A percentile compares a stretch with the other conserved stretches of the same genome.
Conservation (phyloP, 805 yeast genomes). For the Zygosaccharomyces lentus region DNA sequence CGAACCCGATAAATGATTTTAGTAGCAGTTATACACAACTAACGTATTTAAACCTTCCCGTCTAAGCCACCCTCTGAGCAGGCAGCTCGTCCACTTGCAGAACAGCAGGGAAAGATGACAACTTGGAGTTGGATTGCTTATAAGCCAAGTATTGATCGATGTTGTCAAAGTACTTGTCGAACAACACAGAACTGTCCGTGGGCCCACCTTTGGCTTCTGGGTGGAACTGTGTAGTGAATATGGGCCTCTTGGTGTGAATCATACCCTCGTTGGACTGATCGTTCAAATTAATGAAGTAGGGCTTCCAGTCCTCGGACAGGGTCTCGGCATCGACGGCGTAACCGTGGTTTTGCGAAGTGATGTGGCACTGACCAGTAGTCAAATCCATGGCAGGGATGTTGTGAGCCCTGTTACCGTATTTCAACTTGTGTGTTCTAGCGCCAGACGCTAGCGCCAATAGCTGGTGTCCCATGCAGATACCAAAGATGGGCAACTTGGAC, state of each 20-base stretch:
- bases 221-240: conserved; percentile 96
- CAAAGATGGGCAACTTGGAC: conserved; percentile 82
- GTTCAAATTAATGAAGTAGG: conserved; percentile 87
- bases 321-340: conserved; percentile 88
- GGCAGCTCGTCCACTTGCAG: conserved; percentile 27
- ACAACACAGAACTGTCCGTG: conserved; percentile 82
- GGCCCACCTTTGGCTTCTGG: conserved; percentile 99
- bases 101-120: conserved; percentile 22
- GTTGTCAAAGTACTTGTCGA: conserved; percentile 80
- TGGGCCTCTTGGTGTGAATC: conserved; percentile 82
- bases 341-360: conserved; percentile 98
- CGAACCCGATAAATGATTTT: neutral
- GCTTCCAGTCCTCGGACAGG: conserved; percentile 71
- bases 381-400: conserved; percentile 94
- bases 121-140: conserved; percentile 37
- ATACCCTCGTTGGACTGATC: conserved; percentile 98
- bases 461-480: conserved; percentile 98
- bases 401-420: conserved; percentile 98
- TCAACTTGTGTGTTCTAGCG: conserved; percentile 86
- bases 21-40: neutral
- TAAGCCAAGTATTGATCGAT: conserved; percentile 51
- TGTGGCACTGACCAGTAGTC: conserved; percentile 89
- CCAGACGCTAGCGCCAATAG: conserved; percentile 92
- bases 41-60: neutral
- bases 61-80: conserved; percentile 31